phyloP scores from a whole-genome alignment of 2,329 filamentous ascomycete species.

The Paraphaeosphaeria sporulosa region DNA sequence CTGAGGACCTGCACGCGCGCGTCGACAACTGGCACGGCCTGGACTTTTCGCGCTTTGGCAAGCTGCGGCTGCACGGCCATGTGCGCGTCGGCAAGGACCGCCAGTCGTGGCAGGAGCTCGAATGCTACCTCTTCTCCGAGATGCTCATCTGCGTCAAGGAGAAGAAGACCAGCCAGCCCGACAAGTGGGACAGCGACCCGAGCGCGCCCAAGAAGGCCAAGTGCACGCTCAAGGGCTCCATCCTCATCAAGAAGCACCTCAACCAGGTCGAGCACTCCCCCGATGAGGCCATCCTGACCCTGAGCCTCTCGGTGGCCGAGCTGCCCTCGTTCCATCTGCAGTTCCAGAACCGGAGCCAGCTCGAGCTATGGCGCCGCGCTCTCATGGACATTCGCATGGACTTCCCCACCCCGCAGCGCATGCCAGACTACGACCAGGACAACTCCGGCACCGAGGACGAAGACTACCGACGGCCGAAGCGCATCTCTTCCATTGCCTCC shows the following conservation, averaged over 20 bases:
- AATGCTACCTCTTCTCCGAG: slow-evolving; percentile 96
- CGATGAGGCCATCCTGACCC: slow-evolving; percentile 84
- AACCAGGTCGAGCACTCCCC: slow-evolving; percentile 79
- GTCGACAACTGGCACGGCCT: slow-evolving; percentile 99
- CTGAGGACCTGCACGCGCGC: slow-evolving; percentile 81
- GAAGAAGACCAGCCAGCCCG: slow-evolving; percentile 73
- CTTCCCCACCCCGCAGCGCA: slow-evolving; percentile 64
- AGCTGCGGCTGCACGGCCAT: slow-evolving; percentile 85
- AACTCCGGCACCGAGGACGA: slow-evolving; percentile 88
- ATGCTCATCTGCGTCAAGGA: slow-evolving; percentile 99
- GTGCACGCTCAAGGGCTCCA: slow-evolving; percentile 95
- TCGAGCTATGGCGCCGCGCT: slow-evolving; percentile 90
- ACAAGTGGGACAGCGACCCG: slow-evolving; percentile 71
- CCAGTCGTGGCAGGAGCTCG: slow-evolving; percentile 94
- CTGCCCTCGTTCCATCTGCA: slow-evolving; percentile 92
- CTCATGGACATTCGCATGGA: slow-evolving; percentile 82
- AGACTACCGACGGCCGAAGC: slow-evolving; percentile 73
- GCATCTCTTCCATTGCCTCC: slow-evolving; percentile 85
- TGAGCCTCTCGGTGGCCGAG: slow-evolving; percentile 90
- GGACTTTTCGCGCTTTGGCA: slow-evolving; percentile 92
- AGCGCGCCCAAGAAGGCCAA: slow-evolving; percentile 69
- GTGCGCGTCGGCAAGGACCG: slow-evolving; percentile 96
- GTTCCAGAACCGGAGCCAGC: slow-evolving; percentile 82
- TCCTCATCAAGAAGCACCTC: slow-evolving; percentile 96
- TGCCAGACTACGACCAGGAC: slow-evolving; percentile 79